Evolutionary conservation across 2,329 filamentous ascomycete genomes (phyloP).

Genomic region (Plenodomus biglobosus): DNA sequence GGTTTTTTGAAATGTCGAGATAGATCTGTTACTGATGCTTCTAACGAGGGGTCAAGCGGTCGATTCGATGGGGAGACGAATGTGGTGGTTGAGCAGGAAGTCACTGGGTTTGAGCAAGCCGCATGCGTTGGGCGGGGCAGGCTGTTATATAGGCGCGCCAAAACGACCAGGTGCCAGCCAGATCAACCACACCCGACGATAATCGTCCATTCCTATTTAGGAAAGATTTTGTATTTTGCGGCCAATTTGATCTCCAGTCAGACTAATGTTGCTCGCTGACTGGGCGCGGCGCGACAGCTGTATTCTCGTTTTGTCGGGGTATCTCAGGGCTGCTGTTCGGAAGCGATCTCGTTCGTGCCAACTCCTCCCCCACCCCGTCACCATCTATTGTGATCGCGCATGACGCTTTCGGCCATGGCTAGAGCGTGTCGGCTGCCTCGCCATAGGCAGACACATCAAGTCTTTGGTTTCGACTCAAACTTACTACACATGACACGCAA

Average conservation of each 20-base stretch:
- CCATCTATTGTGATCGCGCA: slow-evolving; percentile 3
- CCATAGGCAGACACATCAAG: slow-evolving; percentile 1
- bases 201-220: slow-evolving; percentile 34
- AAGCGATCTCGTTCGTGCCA: slow-evolving; percentile 18
- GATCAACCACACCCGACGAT: slow-evolving; percentile 34
- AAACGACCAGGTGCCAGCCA: slow-evolving; percentile 27
- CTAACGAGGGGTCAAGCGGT: slow-evolving; percentile 33
- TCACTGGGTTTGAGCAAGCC: slow-evolving; percentile 25
- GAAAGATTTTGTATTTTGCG: slow-evolving; percentile 31
- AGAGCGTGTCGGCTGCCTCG: slow-evolving; percentile 2
- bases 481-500: neutral
- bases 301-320: slow-evolving; percentile 25
- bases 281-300: slow-evolving; percentile 19
- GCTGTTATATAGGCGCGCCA: slow-evolving; percentile 35
- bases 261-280: slow-evolving; percentile 21
- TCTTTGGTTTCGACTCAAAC: neutral
- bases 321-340: slow-evolving; percentile 21
- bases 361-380: slow-evolving; percentile 15
- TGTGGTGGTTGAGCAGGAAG: slow-evolving; percentile 31
- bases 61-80: slow-evolving; percentile 21
- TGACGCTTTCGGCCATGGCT: slow-evolving; percentile 5
- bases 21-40: slow-evolving; percentile 34
- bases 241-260: slow-evolving; percentile 28
- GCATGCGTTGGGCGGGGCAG: slow-evolving; percentile 30
- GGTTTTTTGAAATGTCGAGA: slow-evolving; percentile 27